phyloP scores from a whole-genome alignment of 305 asterid species.

The Fraxinus angustifolia region DNA sequence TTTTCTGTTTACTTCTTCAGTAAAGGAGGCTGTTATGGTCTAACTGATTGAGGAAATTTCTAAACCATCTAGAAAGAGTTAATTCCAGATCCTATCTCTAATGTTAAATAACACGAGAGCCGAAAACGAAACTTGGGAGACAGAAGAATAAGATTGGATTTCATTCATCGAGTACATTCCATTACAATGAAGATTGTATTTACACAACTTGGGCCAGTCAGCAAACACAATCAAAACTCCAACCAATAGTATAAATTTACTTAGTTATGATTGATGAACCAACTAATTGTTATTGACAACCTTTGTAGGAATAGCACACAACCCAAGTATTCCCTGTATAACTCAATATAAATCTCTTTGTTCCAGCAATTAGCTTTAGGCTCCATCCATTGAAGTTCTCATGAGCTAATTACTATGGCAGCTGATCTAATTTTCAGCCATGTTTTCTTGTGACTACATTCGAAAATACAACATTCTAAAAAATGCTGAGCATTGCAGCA shows the following conservation, averaged over 20 bases:
- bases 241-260: background rate
- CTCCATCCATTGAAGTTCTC: background rate
- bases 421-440: background rate
- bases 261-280: background rate
- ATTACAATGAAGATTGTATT: background rate
- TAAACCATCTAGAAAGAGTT: background rate
- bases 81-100: background rate
- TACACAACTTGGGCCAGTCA: background rate
- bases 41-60: background rate
- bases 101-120: background rate
- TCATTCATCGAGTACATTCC: background rate
- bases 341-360: background rate
- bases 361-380: background rate
- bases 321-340: background rate
- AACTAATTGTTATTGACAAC: background rate
- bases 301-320: background rate
- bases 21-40: background rate
- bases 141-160: background rate
- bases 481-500: background rate
- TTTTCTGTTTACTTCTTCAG: conserved; percentile 11
- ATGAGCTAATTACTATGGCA: background rate
- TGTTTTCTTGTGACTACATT: background rate
- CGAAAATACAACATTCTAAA: background rate
- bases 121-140: background rate
- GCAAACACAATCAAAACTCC: background rate